Evolutionary conservation across 495 filamentous ascomycete species (phyloP).

Genomic region (Geoglossum glabrum): DNA sequence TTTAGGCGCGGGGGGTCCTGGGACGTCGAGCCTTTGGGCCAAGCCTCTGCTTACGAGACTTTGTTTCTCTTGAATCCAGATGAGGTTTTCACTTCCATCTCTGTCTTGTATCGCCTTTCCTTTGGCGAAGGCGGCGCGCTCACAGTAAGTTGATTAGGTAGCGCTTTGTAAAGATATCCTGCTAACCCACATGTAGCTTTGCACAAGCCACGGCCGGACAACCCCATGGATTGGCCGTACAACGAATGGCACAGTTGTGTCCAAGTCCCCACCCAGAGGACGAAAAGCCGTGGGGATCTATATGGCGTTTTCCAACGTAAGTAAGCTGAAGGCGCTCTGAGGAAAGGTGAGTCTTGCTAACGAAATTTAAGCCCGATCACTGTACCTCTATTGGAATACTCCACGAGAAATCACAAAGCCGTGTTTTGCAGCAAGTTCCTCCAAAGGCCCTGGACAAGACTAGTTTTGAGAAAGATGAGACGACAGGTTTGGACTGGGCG

Average conservation of each 20-base stretch:
- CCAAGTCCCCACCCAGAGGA: neutral
- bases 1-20: conserved; percentile 2
- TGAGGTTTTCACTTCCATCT: neutral
- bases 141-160: neutral
- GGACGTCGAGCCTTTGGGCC: conserved; percentile 1
- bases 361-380: neutral
- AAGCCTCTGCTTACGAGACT: conserved; percentile 2
- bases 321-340: neutral
- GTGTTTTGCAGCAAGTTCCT: neutral
- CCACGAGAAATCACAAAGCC: neutral
- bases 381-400: conserved; percentile 3
- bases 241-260: neutral
- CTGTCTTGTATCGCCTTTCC: neutral
- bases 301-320: neutral
- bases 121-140: neutral
- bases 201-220: neutral
- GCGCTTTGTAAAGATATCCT: neutral
- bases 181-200: neutral
- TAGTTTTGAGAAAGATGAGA: neutral
- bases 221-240: conserved; percentile 3
- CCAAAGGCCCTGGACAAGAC: neutral
- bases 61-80: neutral
- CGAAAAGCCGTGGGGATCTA: conserved; percentile 4
- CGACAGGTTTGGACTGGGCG: neutral
- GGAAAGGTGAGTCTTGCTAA: neutral